These are phyloP conservation scores for Podospora didyma DNA, from an alignment of 495 filamentous ascomycete species.

Conservation along the genomic window DNA sequence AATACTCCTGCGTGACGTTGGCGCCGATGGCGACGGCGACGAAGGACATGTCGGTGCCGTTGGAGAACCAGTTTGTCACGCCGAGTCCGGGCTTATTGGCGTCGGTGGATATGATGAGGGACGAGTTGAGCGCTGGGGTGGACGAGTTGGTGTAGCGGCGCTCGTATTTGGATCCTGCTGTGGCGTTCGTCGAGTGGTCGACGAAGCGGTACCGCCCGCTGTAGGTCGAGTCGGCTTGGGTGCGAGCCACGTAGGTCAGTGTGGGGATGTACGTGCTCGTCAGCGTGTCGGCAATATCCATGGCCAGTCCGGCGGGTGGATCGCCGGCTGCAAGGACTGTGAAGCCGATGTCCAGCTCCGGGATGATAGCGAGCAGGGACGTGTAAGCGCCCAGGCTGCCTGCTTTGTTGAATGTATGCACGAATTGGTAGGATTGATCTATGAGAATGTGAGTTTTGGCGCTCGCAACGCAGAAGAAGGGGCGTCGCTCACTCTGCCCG, in stretches of 20 bases:
- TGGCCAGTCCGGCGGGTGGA: conserved; percentile 20
- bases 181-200: background rate
- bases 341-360: conserved; percentile 53
- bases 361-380: conserved; percentile 44
- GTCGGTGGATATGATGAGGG: conserved; percentile 37
- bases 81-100: conserved; percentile 36
- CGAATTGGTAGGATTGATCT: conserved; percentile 32
- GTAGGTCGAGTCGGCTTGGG: conserved; percentile 32
- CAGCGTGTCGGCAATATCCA: conserved; percentile 33
- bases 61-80: conserved; percentile 45
- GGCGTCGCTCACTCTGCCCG: background rate
- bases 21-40: conserved; percentile 26
- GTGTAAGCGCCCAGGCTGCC: conserved; percentile 49
- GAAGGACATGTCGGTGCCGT: conserved; percentile 42
- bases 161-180: background rate
- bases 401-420: conserved; percentile 51
- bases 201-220: conserved; percentile 32
- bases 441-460: background rate
- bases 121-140: conserved; percentile 30
- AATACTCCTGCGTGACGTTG: conserved; percentile 22
- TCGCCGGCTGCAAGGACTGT: conserved; percentile 47
- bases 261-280: conserved; percentile 35
- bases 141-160: background rate
- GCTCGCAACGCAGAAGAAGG: no score
- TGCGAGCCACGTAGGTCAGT: conserved; percentile 28